Base-by-base conservation (phyloP, 164 flowering plant species). In the Tetracentron sinense region DNA sequence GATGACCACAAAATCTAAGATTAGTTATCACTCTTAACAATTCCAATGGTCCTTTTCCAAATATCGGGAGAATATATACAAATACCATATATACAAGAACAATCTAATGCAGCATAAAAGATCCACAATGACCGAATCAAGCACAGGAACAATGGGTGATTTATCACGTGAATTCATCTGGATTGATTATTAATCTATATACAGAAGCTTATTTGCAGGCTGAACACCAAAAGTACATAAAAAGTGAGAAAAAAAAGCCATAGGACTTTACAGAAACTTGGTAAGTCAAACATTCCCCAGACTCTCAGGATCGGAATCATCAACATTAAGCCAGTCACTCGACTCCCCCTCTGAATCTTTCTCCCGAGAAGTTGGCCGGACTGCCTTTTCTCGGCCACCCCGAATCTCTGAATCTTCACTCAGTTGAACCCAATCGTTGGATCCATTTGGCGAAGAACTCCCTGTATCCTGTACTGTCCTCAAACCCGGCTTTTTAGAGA, bases 331-430 rank as follows among this genome's bases (percentile, higher is more conserved):
- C 92, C 89, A 86, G 46, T 78, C 92, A 59, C 28, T 81, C 21
- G 83, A 81, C 30, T 76, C 81, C 61, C 78, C 81, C 63, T 79
- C 84, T 47, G 88, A 83, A 59, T 79, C 84, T 68, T 72, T 80
- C 27, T 70, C 82, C 29, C 66, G 64, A 26, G 68, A 66, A 56
- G 52, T 64, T 53, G 69, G 65, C 25, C 28, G 71, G 44, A 60
- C 42, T 38, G 42, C 50, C 65, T 72, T 81, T 22, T 61, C 72
- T 48, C 21, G 52, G 62, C 67, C 74, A 54, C 59, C 63, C 30
- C 59, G 61, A 42, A 46, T 49, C 15, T 57, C 74, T 28, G 78
- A 63, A 57, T 66, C 72, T 56, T 72, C 71, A 44, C 61, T 67
- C 46, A 84, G 67, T 64, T 73, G 75, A 68, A 80, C 77, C 92